phyloP scores from a whole-genome alignment of 768 basidiomycete species.

The Trametes meyenii region DNA sequence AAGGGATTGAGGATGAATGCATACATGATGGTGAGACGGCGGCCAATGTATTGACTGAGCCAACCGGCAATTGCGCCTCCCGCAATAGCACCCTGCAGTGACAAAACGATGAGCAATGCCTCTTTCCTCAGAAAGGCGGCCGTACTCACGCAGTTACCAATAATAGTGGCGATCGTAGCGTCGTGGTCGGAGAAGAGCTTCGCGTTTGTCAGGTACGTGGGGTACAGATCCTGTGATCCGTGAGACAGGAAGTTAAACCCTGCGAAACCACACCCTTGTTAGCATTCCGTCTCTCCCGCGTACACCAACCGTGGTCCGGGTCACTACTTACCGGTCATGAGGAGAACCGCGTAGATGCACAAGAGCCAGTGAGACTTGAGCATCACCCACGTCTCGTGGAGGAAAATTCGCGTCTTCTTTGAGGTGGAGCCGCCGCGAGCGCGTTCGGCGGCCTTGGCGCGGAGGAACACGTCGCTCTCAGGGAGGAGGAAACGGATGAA shows the following conservation, averaged over 20 bases:
- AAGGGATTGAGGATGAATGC: conserved; percentile 3
- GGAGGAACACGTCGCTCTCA: conserved; percentile 75
- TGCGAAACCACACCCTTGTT: conserved; percentile 16
- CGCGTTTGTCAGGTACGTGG: conserved; percentile 66
- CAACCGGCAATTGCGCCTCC: conserved; percentile 77
- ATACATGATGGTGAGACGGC: conserved; percentile 76
- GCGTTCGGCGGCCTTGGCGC: conserved; percentile 58
- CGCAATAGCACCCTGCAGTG: conserved; percentile 46
- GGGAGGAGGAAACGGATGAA: conserved; percentile 66
- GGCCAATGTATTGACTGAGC: conserved; percentile 74
- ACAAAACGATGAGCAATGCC: neutral
- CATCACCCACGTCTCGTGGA: conserved; percentile 75
- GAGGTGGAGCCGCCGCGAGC: conserved; percentile 40
- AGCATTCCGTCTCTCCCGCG: neutral
- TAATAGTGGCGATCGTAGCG: conserved; percentile 79
- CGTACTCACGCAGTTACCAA: conserved; percentile 64
- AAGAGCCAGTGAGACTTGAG: conserved; percentile 79
- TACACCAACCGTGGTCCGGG: neutral
- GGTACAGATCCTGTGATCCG: conserved; percentile 71
- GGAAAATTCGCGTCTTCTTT: conserved; percentile 69
- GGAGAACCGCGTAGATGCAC: conserved; percentile 81
- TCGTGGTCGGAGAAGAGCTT: conserved; percentile 61
- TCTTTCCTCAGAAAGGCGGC: neutral
- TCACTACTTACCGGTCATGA: conserved; percentile 60
- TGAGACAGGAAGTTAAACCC: conserved; percentile 59